Evolutionary conservation across 169 alveolate species (phyloP), one percentile per base, ranked within the genome.

Genomic region (Plasmodium knowlesi): DNA sequence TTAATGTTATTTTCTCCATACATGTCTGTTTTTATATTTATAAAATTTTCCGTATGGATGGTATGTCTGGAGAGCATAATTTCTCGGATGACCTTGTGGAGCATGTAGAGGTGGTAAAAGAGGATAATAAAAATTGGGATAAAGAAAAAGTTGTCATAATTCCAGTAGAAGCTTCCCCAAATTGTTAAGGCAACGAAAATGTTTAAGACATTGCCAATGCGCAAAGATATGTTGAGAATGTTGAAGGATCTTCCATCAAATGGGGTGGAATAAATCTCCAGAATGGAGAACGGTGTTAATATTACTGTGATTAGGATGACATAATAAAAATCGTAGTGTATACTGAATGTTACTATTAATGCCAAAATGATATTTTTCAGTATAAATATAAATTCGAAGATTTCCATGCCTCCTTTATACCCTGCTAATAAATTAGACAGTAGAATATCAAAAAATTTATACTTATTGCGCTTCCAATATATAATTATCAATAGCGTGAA

Each of bases 111-210:
- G 43, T 91, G 95, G 78, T 81, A 91, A 14, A 61, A 41, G 34
- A 81, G 76, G 25, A 91, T 76, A 71, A 82, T 10, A 1, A 50
- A 54, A 32, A 91, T 81, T 1, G 95, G 95, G 74, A 91, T 32
- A 8, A 82, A 4, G n/a, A 73, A 50, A 46, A 81, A 34, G n/a
- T 71, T 67, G 61, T 72, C 92, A 53, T 82, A 91, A 39, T 81
- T 81, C 92, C 83, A 91, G 74, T 82, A 91, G 76, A 82, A 82
- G 34, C 92, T 78, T 0, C 95, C 92, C 95, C 95, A 91, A 70
- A 91, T 91, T 14, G 67, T 70, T 22, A 91, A 46, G 12, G 95
- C 28, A 72, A 91, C 39, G 50, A 91, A 82, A 32, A 91, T 91
- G 61, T 72, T 82, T 82, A 91, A 39, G 28, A 72, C 83, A 57